These are phyloP conservation scores for Cyberlindnera euphorbiae DNA, from an alignment of 805 yeast species.

Conservation along the genomic window DNA sequence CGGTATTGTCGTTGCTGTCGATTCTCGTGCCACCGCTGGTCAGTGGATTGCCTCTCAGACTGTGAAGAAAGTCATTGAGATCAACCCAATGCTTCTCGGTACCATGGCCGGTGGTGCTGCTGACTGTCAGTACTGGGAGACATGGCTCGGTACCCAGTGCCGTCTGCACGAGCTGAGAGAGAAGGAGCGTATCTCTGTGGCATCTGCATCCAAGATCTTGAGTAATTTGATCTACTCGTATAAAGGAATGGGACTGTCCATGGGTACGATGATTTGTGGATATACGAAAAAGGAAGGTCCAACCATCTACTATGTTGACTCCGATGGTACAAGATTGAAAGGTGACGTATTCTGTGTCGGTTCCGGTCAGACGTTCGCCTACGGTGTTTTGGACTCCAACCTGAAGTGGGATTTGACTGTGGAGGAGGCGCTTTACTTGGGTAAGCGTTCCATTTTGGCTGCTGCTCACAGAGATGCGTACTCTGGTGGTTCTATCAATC, in stretches of 20 bases:
- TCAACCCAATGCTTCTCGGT: constrained; percentile 90
- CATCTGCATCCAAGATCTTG: constrained; percentile 93
- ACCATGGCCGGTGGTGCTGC: constrained; percentile 99
- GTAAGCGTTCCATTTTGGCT: constrained; percentile 92
- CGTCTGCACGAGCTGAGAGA: constrained; percentile 91
- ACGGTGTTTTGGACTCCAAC: constrained; percentile 93
- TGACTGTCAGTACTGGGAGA: constrained; percentile 98
- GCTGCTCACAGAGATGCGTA: constrained; percentile 98
- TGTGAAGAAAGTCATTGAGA: constrained; percentile 94
- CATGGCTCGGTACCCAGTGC: constrained; percentile 97
- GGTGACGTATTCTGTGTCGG: constrained; percentile 98
- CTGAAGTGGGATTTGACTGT: constrained; percentile 87
- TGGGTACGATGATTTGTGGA: constrained; percentile 99
- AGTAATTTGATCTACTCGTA: constrained; percentile 86
- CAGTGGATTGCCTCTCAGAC: constrained; percentile 98
- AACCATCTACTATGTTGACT: constrained; percentile 90
- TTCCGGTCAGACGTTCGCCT: constrained; percentile 98
- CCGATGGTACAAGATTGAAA: constrained; percentile 92
- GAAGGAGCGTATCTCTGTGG: constrained; percentile 90
- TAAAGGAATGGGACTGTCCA: constrained; percentile 96
- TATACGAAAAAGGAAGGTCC: constrained; percentile 95
- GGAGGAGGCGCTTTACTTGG: constrained; percentile 90
- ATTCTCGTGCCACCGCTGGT: constrained; percentile 97
- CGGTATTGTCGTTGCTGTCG: constrained; percentile 94
- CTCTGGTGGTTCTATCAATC: constrained; percentile 94